These are phyloP conservation scores for Paxillus ammoniavirescens DNA, from an alignment of 768 basidiomycete genomes.

Conservation along the genomic window DNA sequence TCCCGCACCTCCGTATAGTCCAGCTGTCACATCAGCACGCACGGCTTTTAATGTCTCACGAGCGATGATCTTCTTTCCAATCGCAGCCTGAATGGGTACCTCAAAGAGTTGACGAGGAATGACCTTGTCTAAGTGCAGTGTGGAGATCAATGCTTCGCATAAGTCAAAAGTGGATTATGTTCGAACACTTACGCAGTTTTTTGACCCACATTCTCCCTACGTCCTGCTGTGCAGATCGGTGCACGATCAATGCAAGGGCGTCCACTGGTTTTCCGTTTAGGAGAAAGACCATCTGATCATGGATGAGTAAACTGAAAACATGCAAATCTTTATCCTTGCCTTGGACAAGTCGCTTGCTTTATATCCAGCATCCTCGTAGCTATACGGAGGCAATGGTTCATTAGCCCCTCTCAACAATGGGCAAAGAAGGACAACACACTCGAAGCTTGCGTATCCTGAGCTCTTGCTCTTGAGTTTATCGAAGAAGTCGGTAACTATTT, in stretches of 20 bases:
- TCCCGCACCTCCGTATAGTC: slow-evolving; percentile 78
- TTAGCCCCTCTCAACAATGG: background rate
- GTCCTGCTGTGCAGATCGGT: slow-evolving; percentile 70
- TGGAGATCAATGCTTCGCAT: background rate
- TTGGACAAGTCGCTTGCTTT: slow-evolving; percentile 77
- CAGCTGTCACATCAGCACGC: slow-evolving; percentile 91
- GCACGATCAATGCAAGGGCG: slow-evolving; percentile 89
- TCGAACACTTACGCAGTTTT: slow-evolving; percentile 73
- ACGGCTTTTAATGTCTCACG: slow-evolving; percentile 85
- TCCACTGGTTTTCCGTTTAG: slow-evolving; percentile 90
- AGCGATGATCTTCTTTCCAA: slow-evolving; percentile 85
- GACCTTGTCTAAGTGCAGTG: slow-evolving; percentile 63
- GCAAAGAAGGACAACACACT: slow-evolving; percentile 47
- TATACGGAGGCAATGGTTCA: slow-evolving; percentile 31
- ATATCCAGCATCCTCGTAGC: slow-evolving; percentile 95
- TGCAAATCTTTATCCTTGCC: slow-evolving; percentile 40
- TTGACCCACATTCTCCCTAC: slow-evolving; percentile 86
- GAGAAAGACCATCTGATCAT: slow-evolving; percentile 78
- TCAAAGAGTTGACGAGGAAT: slow-evolving; percentile 93
- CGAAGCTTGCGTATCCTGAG: slow-evolving; percentile 90
- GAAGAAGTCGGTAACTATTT: slow-evolving; percentile 95
- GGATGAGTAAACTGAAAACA: background rate
- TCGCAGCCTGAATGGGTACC: slow-evolving; percentile 90
- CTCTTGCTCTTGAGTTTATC: slow-evolving; percentile 91
- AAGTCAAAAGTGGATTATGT: background rate